Conservation (phyloP, 139 green algal genomes). For the Pseudopediastrum boryanum region DNA sequence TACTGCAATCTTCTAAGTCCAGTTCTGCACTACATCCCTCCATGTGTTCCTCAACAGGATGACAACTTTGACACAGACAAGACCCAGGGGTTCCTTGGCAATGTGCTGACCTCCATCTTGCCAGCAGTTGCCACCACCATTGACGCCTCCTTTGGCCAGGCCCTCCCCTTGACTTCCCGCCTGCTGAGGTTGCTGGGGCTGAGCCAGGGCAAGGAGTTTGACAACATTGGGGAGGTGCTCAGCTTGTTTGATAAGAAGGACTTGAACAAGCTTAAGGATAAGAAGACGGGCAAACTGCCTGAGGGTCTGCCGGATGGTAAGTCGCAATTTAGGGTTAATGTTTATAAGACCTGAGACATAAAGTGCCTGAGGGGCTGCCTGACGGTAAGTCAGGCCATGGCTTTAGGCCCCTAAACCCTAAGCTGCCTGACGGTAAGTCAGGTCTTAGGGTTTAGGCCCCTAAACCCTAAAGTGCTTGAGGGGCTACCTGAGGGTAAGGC, state of each 20-base stretch:
- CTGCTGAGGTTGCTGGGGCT: not conserved
- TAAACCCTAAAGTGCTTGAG: no score
- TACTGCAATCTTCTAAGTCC: no score
- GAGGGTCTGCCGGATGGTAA: not conserved
- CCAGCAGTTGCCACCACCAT: not conserved
- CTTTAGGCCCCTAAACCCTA: no score
- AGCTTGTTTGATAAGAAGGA: not conserved
- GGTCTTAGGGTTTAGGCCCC: no score
- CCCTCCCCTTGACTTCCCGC: not conserved
- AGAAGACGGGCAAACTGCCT: not conserved
- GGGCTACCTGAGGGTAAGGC: no score
- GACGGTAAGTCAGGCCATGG: no score
- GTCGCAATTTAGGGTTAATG: no score
- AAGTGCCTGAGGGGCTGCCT: no score
- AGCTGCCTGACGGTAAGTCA: no score
- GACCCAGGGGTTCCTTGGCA: not conserved
- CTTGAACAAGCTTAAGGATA: not conserved
- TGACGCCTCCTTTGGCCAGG: not conserved
- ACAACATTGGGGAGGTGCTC: not conserved
- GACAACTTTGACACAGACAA: constrained; percentile 1
- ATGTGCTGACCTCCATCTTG: not conserved
- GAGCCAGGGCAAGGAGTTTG: not conserved
- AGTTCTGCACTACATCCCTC: no score
- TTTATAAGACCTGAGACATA: no score
- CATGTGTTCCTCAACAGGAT: no score